These are phyloP conservation scores for Solanum piurae DNA, from an alignment of 257 asterid species.

Conservation along the genomic window DNA sequence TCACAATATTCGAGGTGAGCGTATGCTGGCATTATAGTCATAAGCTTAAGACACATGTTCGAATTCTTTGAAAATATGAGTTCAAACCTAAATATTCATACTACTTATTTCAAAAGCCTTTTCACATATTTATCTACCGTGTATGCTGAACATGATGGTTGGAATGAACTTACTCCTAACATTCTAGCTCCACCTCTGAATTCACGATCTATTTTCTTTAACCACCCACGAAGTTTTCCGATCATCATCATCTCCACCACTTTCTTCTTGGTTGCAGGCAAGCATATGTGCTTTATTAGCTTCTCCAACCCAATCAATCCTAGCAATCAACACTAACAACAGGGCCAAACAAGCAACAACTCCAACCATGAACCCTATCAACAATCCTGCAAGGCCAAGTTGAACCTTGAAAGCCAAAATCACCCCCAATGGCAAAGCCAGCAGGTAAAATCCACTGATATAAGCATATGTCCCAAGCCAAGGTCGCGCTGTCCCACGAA, in stretches of 20 bases:
- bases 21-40: rapidly evolving
- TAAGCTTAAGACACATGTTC: neutral
- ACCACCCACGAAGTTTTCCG: neutral
- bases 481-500: constrained; percentile 81
- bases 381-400: constrained; percentile 59
- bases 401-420: constrained; percentile 43
- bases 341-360: constrained; percentile 44
- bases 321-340: constrained; percentile 38
- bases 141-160: neutral
- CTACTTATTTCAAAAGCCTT: neutral
- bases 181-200: neutral
- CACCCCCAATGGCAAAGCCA: constrained; percentile 61
- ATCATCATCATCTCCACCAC: constrained; percentile 1
- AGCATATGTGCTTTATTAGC: constrained; percentile 37
- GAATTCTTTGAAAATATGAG: neutral
- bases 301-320: constrained; percentile 70
- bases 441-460: constrained; percentile 53
- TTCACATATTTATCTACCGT: neutral
- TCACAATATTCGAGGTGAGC: neutral
- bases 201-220: neutral
- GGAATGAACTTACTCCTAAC: neutral
- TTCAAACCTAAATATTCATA: neutral
- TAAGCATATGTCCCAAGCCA: constrained; percentile 70
- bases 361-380: constrained; percentile 66
- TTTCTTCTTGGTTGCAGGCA: constrained; percentile 2